Evolutionary conservation across 176 grass and related monocot species (phyloP).

Genomic region (Ananas comosus): DNA sequence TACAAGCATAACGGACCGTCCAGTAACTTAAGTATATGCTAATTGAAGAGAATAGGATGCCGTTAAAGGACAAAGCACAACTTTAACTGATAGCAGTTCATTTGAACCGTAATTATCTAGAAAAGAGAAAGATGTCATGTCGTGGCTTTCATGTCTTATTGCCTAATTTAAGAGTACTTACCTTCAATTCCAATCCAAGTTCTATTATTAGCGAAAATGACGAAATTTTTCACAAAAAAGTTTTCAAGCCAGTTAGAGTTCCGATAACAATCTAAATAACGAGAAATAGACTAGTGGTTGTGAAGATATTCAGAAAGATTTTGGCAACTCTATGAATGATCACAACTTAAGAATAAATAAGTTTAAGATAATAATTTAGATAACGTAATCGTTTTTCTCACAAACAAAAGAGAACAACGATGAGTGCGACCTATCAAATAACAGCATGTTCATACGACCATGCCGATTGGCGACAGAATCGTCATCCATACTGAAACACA

Average conservation of each 20-base stretch:
- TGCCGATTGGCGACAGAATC: too few species aligned
- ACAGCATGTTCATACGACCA: too few species aligned
- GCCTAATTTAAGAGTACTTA: not conserved
- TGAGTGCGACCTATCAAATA: not conserved
- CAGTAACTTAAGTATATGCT: too few species aligned
- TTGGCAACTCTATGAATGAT: not conserved
- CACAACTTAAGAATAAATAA: not conserved
- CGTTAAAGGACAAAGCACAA: too few species aligned
- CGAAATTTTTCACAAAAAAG: not conserved
- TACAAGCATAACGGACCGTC: too few species aligned
- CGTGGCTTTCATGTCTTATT: not conserved
- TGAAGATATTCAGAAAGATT: not conserved
- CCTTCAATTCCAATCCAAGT: not conserved
- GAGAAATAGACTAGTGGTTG: not conserved
- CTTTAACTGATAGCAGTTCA: not conserved
- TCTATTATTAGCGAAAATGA: not conserved
- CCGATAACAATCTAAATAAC: not conserved
- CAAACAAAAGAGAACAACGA: not conserved
- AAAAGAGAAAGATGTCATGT: not conserved
- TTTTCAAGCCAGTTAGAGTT: not conserved
- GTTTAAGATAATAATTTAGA: not conserved
- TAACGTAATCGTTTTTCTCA: not conserved
- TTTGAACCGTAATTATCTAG: not conserved
- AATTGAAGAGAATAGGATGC: too few species aligned
- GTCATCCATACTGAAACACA: too few species aligned